Conservation (phyloP, 2,329 filamentous ascomycete species). For the Chaetomiaceae sp. region DNA sequence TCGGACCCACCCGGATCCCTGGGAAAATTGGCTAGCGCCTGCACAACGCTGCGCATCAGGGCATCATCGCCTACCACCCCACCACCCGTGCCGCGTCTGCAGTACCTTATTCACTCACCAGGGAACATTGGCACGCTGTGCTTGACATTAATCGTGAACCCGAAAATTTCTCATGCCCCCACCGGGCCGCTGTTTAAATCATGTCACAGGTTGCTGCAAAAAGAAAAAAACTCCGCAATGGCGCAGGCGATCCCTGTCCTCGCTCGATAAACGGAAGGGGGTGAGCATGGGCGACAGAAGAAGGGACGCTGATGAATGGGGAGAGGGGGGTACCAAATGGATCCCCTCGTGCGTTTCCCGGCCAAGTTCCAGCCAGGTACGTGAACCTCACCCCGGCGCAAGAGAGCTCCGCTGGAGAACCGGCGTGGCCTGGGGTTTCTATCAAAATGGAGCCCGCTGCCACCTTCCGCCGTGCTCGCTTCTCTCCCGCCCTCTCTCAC, state of each 20-base stretch:
- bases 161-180: constrained; percentile 22
- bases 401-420: not conserved
- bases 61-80: constrained; percentile 10
- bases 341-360: not conserved
- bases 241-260: constrained; percentile 5
- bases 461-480: not conserved
- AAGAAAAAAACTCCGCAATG: constrained; percentile 19
- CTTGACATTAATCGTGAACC: not conserved
- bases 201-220: constrained; percentile 21
- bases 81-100: constrained; percentile 5
- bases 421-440: not conserved
- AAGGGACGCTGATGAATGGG: not conserved
- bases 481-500: not conserved
- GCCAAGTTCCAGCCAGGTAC: not conserved
- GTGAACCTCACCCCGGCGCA: not conserved
- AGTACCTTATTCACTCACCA: not conserved
- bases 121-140: not conserved
- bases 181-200: constrained; percentile 15
- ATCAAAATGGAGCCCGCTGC: constrained; percentile 11
- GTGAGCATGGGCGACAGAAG: too few relatives aligned
- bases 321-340: not conserved
- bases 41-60: constrained; percentile 18
- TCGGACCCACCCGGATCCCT: constrained; percentile 21
- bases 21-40: constrained; percentile 11
- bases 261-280: constrained; percentile 2